These are phyloP conservation scores for Spathaspora girioi DNA, from an alignment of 805 yeast genomes.

Conservation along the genomic window DNA sequence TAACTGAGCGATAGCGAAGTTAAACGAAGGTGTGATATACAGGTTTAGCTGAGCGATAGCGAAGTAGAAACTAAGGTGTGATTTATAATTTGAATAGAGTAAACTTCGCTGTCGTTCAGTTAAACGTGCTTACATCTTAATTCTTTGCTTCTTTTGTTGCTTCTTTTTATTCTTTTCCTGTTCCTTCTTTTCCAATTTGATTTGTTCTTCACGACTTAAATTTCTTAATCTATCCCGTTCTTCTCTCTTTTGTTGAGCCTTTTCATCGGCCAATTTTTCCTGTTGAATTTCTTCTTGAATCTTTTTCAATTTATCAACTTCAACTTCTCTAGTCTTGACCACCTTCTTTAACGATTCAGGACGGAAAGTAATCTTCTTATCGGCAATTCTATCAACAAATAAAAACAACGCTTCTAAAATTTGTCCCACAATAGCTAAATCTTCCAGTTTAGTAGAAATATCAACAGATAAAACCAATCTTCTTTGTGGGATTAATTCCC, in stretches of 20 bases:
- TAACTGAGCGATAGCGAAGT: no score
- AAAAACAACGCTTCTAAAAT: slow-evolving; percentile 55
- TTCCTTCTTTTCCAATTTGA: slow-evolving; percentile 73
- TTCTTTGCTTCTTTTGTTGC: slow-evolving; percentile 58
- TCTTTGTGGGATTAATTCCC: slow-evolving; percentile 52
- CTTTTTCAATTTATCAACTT: slow-evolving; percentile 66
- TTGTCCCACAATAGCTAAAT: slow-evolving; percentile 46
- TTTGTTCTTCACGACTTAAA: slow-evolving; percentile 74
- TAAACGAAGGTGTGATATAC: no score
- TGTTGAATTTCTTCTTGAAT: slow-evolving; percentile 59
- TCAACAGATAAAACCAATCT: slow-evolving; percentile 53
- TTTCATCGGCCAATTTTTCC: slow-evolving; percentile 68
- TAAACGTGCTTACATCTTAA: slow-evolving; percentile 18
- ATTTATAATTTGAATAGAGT: no score
- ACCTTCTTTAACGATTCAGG: slow-evolving; percentile 76
- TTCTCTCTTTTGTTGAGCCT: slow-evolving; percentile 64
- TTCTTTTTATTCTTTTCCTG: slow-evolving; percentile 80
- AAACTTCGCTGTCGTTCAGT: no score
- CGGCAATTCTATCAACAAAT: slow-evolving; percentile 56
- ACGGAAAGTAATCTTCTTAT: slow-evolving; percentile 51
- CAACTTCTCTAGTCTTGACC: slow-evolving; percentile 71
- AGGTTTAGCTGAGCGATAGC: no score
- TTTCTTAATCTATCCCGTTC: slow-evolving; percentile 55
- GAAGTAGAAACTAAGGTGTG: no score
- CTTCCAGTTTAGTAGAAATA: slow-evolving; percentile 47